Base-by-base conservation (phyloP, 305 asterid genomes). In the Fraxinus sp. region DNA sequence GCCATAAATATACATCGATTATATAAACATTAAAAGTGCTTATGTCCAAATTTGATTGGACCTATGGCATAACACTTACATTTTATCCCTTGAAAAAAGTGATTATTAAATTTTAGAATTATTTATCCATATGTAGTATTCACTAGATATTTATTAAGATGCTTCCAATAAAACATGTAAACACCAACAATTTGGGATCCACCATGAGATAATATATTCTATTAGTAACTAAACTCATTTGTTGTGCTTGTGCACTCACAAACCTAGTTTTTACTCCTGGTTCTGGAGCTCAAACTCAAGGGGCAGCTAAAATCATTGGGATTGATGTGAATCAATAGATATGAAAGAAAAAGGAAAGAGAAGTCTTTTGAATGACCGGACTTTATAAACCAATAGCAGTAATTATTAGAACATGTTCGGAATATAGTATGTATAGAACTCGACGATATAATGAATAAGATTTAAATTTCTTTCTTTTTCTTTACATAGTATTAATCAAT, bases 271-370 rank as follows among this genome's bases (percentile, higher is more conserved):
- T 8, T 2, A 39, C 13, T 39, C 2, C 11, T 9, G 13, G 46
- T 36, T 36, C 46, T 8, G 46, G 94, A 84, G 93, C 95, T 16
- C 82, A 84, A 41, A 77, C 84, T 81, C 83, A 79, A 9, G 96
- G 93, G 30, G 96, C 96, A 5, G 81, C 89, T 0, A 91, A 87
- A 80, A 89, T 94, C 46, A 86, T 94, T 35, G 98, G 97, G 70
- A 80, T 94, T 6, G 98, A 91, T 22, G 82, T 85, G 77, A 93
- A 94, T 16, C 93, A 91, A 4, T n/a, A 76, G 88, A 94, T 92
- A 84, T 20, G 77, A 86, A 92, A 92, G 84, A 83, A 81, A 0
- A 89, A 83, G 43, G 92, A 91, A 79, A 95, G 90, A 6, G 88
- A 84, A 62, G 87, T 88, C 4, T 91, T 91, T 81, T 96, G 96